Conservation (phyloP, 2,329 filamentous ascomycete species). For the Fusarium nanum region DNA sequence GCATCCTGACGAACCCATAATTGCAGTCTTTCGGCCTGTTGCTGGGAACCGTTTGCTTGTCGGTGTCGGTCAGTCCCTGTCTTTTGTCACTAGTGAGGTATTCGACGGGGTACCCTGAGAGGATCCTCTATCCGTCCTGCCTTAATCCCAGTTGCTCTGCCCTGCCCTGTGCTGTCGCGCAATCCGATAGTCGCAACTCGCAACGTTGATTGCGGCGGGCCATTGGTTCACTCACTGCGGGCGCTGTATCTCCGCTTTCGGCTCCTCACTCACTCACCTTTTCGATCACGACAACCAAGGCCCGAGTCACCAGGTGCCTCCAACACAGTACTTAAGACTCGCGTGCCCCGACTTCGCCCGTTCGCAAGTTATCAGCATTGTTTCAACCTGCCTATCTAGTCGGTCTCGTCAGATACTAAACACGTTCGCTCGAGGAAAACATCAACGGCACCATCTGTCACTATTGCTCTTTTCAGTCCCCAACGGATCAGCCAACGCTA, state of each 20-base stretch:
- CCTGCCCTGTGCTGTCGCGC: constrained; percentile 22
- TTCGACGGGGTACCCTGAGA: constrained; percentile 37
- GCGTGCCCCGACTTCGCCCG: constrained; percentile 44
- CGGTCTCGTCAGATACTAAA: neutral
- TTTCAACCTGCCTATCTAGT: constrained; percentile 8
- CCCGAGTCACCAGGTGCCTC: constrained; percentile 45
- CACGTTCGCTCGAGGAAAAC: neutral
- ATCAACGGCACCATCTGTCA: constrained; percentile 1
- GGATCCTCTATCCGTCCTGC: constrained; percentile 25
- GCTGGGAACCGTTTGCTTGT: constrained; percentile 20
- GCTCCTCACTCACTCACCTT: constrained; percentile 42
- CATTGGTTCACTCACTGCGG: constrained; percentile 40
- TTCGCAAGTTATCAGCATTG: constrained; percentile 5
- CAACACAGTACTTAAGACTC: constrained; percentile 44
- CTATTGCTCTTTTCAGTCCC: constrained; percentile 11
- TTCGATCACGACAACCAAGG: constrained; percentile 40
- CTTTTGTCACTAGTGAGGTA: constrained; percentile 26
- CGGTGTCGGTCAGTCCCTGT: constrained; percentile 36
- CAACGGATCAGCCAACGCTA: constrained; percentile 30
- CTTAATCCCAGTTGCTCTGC: constrained; percentile 17
- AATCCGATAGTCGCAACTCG: constrained; percentile 43
- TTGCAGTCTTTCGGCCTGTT: constrained; percentile 24
- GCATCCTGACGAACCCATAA: constrained; percentile 37
- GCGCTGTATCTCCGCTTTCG: constrained; percentile 46
- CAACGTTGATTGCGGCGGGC: constrained; percentile 39